Percentiles rank a stretch among this genome's conserved stretches.
These are phyloP conservation scores for Tylopilus sp. DNA, from an alignment of 1,284 basidiomycete genomes.

Conservation along the genomic window DNA sequence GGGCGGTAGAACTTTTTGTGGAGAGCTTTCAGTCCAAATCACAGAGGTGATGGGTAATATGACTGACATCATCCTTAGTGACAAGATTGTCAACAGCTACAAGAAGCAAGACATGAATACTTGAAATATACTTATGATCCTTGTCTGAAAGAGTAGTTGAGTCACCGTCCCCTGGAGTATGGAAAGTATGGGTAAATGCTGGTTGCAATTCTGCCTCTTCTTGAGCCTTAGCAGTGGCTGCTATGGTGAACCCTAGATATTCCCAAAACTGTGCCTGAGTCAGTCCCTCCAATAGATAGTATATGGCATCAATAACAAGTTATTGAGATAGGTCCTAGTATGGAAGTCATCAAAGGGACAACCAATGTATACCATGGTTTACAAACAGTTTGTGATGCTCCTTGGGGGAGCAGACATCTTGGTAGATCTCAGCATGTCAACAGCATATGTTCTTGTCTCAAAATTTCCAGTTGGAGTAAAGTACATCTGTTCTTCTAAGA, in stretches of 20 bases:
- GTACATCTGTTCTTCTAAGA: conserved; percentile 11
- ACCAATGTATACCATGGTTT: conserved; percentile 34
- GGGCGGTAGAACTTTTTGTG: no score
- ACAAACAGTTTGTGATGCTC: not conserved
- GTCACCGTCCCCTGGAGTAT: no score
- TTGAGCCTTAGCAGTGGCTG: no score
- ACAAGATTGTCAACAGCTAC: no score
- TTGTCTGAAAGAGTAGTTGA: no score
- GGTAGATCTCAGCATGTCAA: conserved; percentile 18
- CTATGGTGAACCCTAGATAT: not conserved
- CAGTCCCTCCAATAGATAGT: conserved; percentile 27
- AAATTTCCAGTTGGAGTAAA: conserved; percentile 19
- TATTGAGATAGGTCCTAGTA: conserved; percentile 38
- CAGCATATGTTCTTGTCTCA: conserved; percentile 16
- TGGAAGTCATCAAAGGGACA: conserved; percentile 33
- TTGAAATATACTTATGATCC: no score
- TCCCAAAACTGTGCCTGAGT: not conserved
- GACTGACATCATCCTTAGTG: no score
- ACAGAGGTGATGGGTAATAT: no score
- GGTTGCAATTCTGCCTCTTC: no score
- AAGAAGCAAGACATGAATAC: no score
- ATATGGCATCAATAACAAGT: conserved; percentile 38
- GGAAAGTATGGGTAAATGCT: no score
- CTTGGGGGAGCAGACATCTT: not conserved
- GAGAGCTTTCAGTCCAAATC: no score